Percentiles rank a stretch among this genome's conserved stretches.
phyloP scores from a whole-genome alignment of 768 basidiomycete species.

The Leccinum subgranulosum region DNA sequence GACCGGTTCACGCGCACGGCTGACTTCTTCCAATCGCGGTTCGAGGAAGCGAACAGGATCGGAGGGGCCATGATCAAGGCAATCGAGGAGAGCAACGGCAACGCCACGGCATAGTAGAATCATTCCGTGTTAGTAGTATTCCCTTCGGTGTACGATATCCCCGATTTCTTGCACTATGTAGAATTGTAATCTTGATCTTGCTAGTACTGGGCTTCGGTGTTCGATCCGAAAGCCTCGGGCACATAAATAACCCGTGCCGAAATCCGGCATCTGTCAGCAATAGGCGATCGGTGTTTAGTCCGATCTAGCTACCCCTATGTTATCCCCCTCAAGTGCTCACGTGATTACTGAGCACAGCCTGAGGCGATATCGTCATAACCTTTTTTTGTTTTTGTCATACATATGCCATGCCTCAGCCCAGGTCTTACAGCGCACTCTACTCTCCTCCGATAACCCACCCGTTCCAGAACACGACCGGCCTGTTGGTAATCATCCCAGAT shows the following conservation, averaged over 20 bases:
- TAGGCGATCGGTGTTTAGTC: background rate
- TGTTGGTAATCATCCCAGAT: conserved; percentile 54
- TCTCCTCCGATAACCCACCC: conserved; percentile 33
- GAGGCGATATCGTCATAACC: background rate
- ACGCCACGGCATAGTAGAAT: background rate
- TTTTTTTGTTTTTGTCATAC: background rate
- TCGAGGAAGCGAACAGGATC: conserved; percentile 79
- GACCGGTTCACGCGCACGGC: conserved; percentile 77
- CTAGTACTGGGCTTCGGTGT: background rate
- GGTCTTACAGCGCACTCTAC: background rate
- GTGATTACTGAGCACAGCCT: background rate
- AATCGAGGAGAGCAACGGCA: conserved; percentile 58
- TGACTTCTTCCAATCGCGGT: conserved; percentile 80
- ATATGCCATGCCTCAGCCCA: conserved; percentile 8
- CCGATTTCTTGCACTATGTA: background rate
- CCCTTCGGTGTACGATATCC: background rate
- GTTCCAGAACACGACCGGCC: conserved; percentile 43
- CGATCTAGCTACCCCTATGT: background rate
- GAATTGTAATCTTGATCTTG: background rate
- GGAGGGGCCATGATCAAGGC: conserved; percentile 90
- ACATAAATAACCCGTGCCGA: background rate
- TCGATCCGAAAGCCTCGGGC: background rate
- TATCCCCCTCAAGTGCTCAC: background rate
- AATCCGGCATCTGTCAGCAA: background rate
- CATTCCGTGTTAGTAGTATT: background rate